Evolutionary conservation across 2,329 filamentous ascomycete genomes (phyloP), one percentile per base, ranked within the genome.

Genomic region (Beauveria scarabaeidicola): DNA sequence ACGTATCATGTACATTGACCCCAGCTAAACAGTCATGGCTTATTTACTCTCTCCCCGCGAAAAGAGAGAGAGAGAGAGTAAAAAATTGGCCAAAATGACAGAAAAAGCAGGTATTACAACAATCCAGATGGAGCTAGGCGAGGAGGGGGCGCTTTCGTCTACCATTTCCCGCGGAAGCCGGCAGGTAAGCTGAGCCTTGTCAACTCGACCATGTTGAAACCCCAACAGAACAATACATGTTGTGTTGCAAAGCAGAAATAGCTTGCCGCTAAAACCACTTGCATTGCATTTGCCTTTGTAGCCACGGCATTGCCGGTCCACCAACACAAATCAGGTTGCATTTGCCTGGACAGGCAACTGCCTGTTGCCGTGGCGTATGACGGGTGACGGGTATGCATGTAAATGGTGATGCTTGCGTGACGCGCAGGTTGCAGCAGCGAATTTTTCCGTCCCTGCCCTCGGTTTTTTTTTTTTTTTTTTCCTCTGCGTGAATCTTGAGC

Each of bases 401-500:
- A 50, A 38, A 29, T 57, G 54, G 54, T 50, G 54, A 57, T 57
- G 54, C 44, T 48, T 38, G 19, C 29, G 54, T 57, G 54, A 57
- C 54, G 54, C 32, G 21, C 43, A 56, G 43, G 19, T 21, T 47
- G 29, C 53, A 46, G 41, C 43, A 36, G 13, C 19, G 19, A 25
- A 44, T n/a, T 17, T n/a, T n/a, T 17, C 9, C 21, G 21, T 15
- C 8, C 17, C 7, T 6, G 21, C 6, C 36, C 15, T 43, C 6
- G 25, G 13, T 53, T 32, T 40, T 29, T 9, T 10, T 29, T 41
- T 43, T 25, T 32, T 25, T 40, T 38, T 46, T 3, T 36, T n/a
- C n/a, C 8, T 51, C 8, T 51, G 23, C 23, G 21, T 43, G 23
- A 29, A 32, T 54, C 29, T 8, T 27, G 15, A n/a, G 17, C 29